Base-by-base conservation (phyloP, 2,329 filamentous ascomycete species). In the Fusarium beomiforme region DNA sequence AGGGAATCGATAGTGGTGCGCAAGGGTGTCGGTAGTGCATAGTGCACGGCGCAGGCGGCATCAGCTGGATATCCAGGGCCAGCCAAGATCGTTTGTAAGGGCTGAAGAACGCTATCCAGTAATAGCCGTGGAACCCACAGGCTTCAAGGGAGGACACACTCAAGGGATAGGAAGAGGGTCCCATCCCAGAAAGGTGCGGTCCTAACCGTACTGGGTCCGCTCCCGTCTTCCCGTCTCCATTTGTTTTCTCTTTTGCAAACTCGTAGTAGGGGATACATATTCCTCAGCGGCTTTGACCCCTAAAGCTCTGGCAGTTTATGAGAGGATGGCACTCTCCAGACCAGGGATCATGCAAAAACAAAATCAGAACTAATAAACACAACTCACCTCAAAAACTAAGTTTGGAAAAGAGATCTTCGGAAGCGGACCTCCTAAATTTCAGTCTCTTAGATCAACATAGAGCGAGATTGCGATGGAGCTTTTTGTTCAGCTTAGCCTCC, bases 171-270 rank as follows among this genome's bases (percentile, higher is more conserved):
- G 41, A 49, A 44, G 49, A 62, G 41, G 63, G 50, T 29, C 53
- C 43, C 31, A 44, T 51, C 70, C 66, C 51, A 66, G 65, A 59
- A 59, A 61, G 55, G 69, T 64, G 74, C 74, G 74, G 72, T 74
- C 64, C 74, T 67, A 76, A 74, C 74, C 73, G 74, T 73, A 65
- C 71, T 74, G 59, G 71, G 60, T 62, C 73, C 73, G 67, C 64
- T 76, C 75, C 75, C 75, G 75, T 62, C 73, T 64, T 76, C 73
- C 75, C 75, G 73, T 75, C 72, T 71, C 72, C 72, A 67, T 71
- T 62, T 73, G 63, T 67, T 71, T 64, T 67, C 71, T 61, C 66
- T 34, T 67, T 70, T 72, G 50, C 51, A 63, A 72, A 37, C 51
- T 67, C 58, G 54, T 50, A 57, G 53, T 53, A 51, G 46, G 58